A percentile compares a stretch with the other conserved stretches of the same genome.
phyloP scores from a whole-genome alignment of 495 filamentous ascomycete genomes.

The Xylaria scruposa region DNA sequence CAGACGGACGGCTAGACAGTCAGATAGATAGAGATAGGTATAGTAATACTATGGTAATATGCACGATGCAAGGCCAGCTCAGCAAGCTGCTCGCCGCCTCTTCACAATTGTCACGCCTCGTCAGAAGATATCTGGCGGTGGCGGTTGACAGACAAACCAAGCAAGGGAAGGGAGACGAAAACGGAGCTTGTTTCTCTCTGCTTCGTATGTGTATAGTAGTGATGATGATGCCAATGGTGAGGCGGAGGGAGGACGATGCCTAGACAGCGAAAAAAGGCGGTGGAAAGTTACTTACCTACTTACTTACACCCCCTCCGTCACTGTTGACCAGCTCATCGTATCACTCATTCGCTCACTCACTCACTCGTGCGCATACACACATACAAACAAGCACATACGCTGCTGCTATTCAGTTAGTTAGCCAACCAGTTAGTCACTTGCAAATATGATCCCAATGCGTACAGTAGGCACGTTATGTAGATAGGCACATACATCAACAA shows the following conservation, averaged over 20 bases:
- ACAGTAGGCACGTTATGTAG: background rate
- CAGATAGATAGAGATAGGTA: conserved; percentile 1
- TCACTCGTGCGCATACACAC: conserved; percentile 6
- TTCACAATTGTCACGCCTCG: conserved; percentile 17
- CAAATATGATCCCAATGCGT: background rate
- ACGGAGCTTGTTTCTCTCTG: background rate
- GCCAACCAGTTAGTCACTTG: background rate
- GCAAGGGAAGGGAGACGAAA: background rate
- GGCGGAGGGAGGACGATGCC: background rate
- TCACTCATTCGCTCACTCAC: conserved; percentile 4
- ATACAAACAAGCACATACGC: background rate
- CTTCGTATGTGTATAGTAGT: background rate
- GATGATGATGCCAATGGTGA: conserved; percentile 9
- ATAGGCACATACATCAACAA: background rate
- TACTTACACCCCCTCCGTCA: background rate
- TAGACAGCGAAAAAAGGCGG: conserved; percentile 17
- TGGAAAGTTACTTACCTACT: conserved; percentile 15
- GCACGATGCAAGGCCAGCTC: conserved; percentile 30
- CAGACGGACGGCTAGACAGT: background rate
- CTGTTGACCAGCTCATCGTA: conserved; percentile 25
- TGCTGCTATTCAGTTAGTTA: background rate
- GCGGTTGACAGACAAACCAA: conserved; percentile 8
- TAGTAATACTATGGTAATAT: conserved; percentile 13
- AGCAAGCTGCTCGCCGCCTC: conserved; percentile 27
- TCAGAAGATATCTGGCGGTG: conserved; percentile 24